Percentiles rank a stretch among this genome's conserved stretches.
These are phyloP conservation scores for Ustilago cynodontis DNA, from an alignment of 1,284 basidiomycete genomes.

Conservation along the genomic window DNA sequence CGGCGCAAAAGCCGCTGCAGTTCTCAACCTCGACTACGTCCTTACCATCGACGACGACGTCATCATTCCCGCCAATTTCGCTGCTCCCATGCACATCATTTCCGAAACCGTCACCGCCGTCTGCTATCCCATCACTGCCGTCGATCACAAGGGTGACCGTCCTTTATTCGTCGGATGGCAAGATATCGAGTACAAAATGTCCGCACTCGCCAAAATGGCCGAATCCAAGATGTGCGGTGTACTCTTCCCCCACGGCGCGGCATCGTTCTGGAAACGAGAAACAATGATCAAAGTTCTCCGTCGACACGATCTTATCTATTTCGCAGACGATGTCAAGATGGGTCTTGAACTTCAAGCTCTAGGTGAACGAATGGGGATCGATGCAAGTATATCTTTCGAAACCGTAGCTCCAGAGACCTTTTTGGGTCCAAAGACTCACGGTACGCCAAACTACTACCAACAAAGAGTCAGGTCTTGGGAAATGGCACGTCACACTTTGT, in stretches of 20 bases:
- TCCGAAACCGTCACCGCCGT: conserved; percentile 29
- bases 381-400: conserved; percentile 34
- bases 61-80: conserved; percentile 43
- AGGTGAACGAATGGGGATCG: conserved; percentile 30
- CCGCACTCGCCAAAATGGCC: conserved; percentile 41
- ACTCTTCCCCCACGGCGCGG: conserved; percentile 42
- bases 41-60: conserved; percentile 50
- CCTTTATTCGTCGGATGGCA: conserved; percentile 48
- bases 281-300: conserved; percentile 35
- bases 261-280: conserved; percentile 34
- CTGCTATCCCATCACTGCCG: conserved; percentile 44
- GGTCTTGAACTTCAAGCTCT: conserved; percentile 40
- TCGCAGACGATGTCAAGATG: conserved; percentile 50
- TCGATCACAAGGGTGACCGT: conserved; percentile 42
- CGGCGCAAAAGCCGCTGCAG: conserved; percentile 30
- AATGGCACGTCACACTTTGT: conserved; percentile 45
- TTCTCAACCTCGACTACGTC: conserved; percentile 36
- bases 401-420: conserved; percentile 41
- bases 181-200: conserved; percentile 51
- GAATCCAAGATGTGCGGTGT: conserved; percentile 39
- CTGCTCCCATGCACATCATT: conserved; percentile 43
- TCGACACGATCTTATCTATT: conserved; percentile 40
- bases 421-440: conserved; percentile 25
- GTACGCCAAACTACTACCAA: conserved; percentile 36
- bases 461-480: conserved; percentile 44